Conservation (phyloP, 108 stramenopile genomes). For the Cyclotella cryptica region DNA sequence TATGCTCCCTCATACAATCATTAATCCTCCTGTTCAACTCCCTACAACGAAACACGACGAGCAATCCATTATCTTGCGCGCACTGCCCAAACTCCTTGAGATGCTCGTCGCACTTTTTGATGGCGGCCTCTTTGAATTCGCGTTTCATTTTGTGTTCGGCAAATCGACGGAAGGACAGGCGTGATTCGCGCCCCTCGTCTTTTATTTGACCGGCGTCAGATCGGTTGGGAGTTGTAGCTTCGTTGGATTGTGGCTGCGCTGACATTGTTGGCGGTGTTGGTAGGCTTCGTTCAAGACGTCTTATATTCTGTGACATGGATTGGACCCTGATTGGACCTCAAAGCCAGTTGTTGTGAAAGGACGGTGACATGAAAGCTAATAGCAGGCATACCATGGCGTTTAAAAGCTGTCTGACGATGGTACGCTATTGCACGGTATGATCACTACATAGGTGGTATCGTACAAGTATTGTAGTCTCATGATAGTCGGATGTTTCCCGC, state of each 20-base stretch:
- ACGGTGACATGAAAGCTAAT: too few species aligned
- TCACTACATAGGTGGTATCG: too few species aligned
- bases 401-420: too few species aligned
- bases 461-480: too few species aligned
- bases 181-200: slow-evolving; percentile 59
- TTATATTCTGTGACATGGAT: too few species aligned
- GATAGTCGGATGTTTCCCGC: too few species aligned
- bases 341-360: too few species aligned
- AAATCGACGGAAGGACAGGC: slow-evolving; percentile 71
- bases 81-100: slow-evolving; percentile 84
- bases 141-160: slow-evolving; percentile 86
- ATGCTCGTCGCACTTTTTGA: slow-evolving; percentile 76
- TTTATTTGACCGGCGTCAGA: slow-evolving; percentile 34
- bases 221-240: slow-evolving; percentile 1
- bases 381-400: too few species aligned
- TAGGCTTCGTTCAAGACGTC: too few species aligned
- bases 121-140: slow-evolving; percentile 83
- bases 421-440: too few species aligned
- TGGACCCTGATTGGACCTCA: too few species aligned
- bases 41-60: slow-evolving; percentile 87
- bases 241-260: slow-evolving; percentile 12
- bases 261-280: slow-evolving; percentile 20
- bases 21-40: slow-evolving; percentile 75
- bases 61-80: slow-evolving; percentile 78
- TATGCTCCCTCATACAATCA: slow-evolving; percentile 85